phyloP scores from a whole-genome alignment of 805 yeast genomes.

The Metschnikowia colocasiae region DNA sequence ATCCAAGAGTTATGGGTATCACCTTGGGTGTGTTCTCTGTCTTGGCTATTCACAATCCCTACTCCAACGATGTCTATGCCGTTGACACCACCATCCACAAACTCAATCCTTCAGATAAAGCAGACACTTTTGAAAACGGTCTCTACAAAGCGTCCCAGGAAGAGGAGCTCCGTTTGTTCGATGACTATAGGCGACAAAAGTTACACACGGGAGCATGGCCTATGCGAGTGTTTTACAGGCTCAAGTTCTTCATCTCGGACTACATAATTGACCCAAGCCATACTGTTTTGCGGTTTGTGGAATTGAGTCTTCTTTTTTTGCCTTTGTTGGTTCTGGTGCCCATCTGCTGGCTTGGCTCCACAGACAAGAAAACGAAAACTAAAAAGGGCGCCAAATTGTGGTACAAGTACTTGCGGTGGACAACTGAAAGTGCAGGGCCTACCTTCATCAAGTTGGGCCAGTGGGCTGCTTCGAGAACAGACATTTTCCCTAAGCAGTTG shows the following conservation, averaged over 20 bases:
- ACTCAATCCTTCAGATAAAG: conserved; percentile 43
- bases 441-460: conserved; percentile 90
- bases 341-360: conserved; percentile 52
- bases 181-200: conserved; percentile 28
- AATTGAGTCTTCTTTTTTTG: conserved; percentile 59
- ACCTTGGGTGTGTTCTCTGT: conserved; percentile 11
- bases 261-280: conserved; percentile 64
- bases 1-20: conserved; percentile 4
- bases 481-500: conserved; percentile 75
- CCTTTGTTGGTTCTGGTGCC: conserved; percentile 73
- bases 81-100: conserved; percentile 27
- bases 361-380: conserved; percentile 30
- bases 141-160: conserved; percentile 56
- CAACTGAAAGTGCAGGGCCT: conserved; percentile 87
- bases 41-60: conserved; percentile 2
- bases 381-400: conserved; percentile 65
- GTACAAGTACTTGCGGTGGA: conserved; percentile 60
- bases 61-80: conserved; percentile 10
- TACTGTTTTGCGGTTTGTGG: conserved; percentile 65
- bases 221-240: conserved; percentile 31
- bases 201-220: conserved; percentile 21
- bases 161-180: conserved; percentile 44
- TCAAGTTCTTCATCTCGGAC: conserved; percentile 47
- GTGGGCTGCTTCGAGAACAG: conserved; percentile 98
- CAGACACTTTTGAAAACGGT: conserved; percentile 70